These are phyloP conservation scores for Solanum okadae DNA, from an alignment of 257 asterid genomes.

Conservation along the genomic window DNA sequence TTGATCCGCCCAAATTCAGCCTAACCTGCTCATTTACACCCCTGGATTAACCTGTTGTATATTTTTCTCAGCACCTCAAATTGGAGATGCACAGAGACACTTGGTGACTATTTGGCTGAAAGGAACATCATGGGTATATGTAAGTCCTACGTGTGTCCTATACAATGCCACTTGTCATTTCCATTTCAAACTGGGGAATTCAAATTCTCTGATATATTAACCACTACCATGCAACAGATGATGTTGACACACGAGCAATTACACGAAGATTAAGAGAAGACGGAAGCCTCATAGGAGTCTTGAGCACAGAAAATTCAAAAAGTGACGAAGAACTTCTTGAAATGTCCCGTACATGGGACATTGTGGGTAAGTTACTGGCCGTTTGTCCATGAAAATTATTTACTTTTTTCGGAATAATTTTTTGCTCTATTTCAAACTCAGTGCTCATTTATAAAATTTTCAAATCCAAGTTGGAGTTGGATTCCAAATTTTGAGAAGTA, in stretches of 20 bases:
- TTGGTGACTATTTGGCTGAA: conserved; percentile 87
- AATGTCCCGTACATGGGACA: conserved; percentile 75
- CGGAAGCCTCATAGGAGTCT: conserved; percentile 92
- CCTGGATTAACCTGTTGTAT: neutral
- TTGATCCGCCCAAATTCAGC: neutral
- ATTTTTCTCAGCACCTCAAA: conserved; percentile 66
- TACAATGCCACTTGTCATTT: neutral
- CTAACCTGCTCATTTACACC: neutral
- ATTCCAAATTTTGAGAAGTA: neutral
- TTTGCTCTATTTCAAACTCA: neutral
- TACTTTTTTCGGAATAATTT: neutral
- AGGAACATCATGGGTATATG: conserved; percentile 93
- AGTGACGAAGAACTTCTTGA: conserved; percentile 69
- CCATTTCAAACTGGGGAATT: neutral
- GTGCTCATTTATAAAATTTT: neutral
- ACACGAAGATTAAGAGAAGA: conserved; percentile 77
- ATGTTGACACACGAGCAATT: conserved; percentile 94
- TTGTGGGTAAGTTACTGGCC: conserved; percentile 53
- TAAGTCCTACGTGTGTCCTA: conserved; percentile 19
- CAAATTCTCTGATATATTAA: conserved; percentile 2
- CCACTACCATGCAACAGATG: conserved; percentile 44
- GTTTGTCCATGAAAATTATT: neutral
- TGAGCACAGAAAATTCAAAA: conserved; percentile 74
- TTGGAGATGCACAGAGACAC: conserved; percentile 71
- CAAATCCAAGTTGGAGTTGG: neutral